Evolutionary conservation across 2,329 filamentous ascomycete species (phyloP).

Genomic region (Venturia asperata): DNA sequence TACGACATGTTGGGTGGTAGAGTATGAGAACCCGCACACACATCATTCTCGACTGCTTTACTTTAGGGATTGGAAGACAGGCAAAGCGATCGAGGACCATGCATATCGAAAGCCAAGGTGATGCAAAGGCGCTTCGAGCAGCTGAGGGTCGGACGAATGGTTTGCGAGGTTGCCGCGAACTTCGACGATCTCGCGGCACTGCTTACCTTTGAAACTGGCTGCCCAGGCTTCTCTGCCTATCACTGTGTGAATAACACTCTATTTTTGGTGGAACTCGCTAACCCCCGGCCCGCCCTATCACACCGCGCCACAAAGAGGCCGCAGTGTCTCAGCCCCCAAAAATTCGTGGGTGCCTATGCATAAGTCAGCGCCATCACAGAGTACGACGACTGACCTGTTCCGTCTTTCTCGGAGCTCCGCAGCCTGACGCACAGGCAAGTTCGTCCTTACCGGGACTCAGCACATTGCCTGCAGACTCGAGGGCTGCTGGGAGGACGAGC

Average conservation of each 20-base stretch:
- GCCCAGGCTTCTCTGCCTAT: neutral
- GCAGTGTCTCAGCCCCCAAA: too few relatives aligned
- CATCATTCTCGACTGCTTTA: neutral
- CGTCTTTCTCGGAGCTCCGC: too few relatives aligned
- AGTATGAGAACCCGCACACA: neutral
- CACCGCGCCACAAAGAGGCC: neutral
- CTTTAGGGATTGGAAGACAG: neutral
- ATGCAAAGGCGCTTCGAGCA: neutral
- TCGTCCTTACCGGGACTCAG: too few relatives aligned
- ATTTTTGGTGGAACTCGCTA: neutral
- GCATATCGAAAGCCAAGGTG: neutral
- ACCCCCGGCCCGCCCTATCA: neutral
- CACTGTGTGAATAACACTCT: neutral
- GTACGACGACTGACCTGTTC: too few relatives aligned
- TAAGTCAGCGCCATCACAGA: too few relatives aligned
- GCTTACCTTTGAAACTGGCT: neutral
- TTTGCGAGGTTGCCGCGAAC: neutral
- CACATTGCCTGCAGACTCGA: too few relatives aligned
- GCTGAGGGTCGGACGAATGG: neutral
- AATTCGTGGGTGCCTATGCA: too few relatives aligned
- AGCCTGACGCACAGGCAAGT: too few relatives aligned
- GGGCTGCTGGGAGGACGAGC: too few relatives aligned
- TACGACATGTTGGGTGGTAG: neutral
- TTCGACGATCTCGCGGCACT: neutral
- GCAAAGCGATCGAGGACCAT: neutral